Conservation (phyloP, 2,329 filamentous ascomycete genomes). For the Hymenoscyphus linearis region DNA sequence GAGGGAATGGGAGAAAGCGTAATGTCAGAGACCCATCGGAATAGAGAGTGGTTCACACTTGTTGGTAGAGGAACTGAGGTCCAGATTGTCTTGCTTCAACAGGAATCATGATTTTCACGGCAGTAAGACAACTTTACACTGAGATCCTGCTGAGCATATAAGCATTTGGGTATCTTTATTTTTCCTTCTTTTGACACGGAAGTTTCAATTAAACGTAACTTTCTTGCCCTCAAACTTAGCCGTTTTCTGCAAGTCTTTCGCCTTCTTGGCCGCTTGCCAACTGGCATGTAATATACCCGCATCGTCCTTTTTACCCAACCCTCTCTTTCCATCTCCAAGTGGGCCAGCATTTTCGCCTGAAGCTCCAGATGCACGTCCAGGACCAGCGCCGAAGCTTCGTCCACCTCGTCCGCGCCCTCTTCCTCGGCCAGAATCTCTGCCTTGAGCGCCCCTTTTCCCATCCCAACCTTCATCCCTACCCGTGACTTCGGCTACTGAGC, state of each 20-base stretch:
- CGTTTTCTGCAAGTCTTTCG: conserved; percentile 50
- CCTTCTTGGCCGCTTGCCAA: conserved; percentile 53
- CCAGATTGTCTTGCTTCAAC: neutral
- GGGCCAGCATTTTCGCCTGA: conserved; percentile 27
- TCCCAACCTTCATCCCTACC: conserved; percentile 51
- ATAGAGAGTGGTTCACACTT: neutral
- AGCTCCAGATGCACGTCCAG: conserved; percentile 8
- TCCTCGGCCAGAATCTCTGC: conserved; percentile 6
- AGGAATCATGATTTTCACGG: neutral
- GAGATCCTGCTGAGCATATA: neutral
- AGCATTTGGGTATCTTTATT: conserved; percentile 12
- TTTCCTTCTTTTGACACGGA: neutral
- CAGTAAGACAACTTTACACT: neutral
- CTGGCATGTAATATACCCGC: conserved; percentile 54
- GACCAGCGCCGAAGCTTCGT: conserved; percentile 8
- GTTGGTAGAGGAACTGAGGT: neutral
- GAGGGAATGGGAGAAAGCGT: neutral
- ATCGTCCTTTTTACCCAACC: conserved; percentile 41
- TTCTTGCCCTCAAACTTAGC: conserved; percentile 52
- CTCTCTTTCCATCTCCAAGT: conserved; percentile 17
- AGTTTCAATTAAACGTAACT: conserved; percentile 49
- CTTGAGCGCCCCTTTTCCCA: conserved; percentile 46
- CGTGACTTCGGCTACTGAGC: conserved; percentile 12
- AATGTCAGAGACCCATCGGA: neutral
- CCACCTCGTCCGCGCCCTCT: conserved; percentile 10